Evolutionary conservation across 148 eudicot species (phyloP), one percentile per base, ranked within the genome.

Genomic region (Camellia granthamiana): DNA sequence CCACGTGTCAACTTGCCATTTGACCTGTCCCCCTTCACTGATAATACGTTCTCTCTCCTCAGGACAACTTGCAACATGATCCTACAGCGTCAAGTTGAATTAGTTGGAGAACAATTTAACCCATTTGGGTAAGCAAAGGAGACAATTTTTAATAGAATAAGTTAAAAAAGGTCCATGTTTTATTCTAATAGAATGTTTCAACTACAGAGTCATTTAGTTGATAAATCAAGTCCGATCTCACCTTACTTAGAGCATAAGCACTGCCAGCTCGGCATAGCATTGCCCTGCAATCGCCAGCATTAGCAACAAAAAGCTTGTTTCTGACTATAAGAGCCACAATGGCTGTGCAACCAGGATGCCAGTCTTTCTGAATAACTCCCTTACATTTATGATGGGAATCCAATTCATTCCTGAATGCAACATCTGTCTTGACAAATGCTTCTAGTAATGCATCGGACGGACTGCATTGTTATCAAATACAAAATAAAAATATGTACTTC

Each of bases 281-380:
- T 56, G 97, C 91, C 80, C 99, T 87, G 83, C 98, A 93, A 84
- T 96, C 99, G 70, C 99, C 99, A 74, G 91, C 97, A 90, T 94
- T 96, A 77, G 98, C 99, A 76, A 96, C 85, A 80, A 86, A 90
- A 80, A 96, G 88, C 89, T 81, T 91, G 81, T 90, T 83, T 82
- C 81, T 79, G 13, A 94, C 86, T 75, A 96, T 81, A 84, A 96
- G 90, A 73, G 94, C 90, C 69, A 89, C 84, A 84, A 92, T 80
- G 66, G 99, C 99, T 66, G 99, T 96, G 86, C 99, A 96, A 60
- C 98, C 99, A 81, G 99, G 99, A 82, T 96, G 95, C 89, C 88
- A 94, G 52, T 92, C 91, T 89, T 89, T 96, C 88, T 92, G 84
- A 41, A 88, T 76, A 67, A 81, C 79, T 61, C 90, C 92, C 78